Evolutionary conservation across 805 yeast genomes (phyloP), one percentile per base, ranked within the genome.

Genomic region (Suhomyces tanzawaensis): DNA sequence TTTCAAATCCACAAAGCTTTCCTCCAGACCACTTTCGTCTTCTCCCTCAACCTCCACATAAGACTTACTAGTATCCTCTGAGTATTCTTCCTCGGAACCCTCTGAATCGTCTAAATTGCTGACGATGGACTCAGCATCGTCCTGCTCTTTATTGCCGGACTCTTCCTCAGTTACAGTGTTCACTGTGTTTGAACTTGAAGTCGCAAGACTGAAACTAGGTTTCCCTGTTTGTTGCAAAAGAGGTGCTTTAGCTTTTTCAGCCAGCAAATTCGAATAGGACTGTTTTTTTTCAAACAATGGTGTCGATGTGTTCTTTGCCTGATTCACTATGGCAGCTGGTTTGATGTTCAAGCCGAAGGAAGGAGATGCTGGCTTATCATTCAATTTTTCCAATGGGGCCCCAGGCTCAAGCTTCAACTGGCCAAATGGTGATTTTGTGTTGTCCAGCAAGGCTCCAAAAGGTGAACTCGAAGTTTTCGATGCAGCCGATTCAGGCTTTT

Each of bases 381-480:
- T 21, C 23, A 21, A 21, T 21, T 21, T 21, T 9, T 9, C 23
- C 7, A 21, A 21, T 7, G 23, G 23, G 9, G 23, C 7, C 7
- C 8, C 9, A 21, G 23, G n/a, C n/a, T n/a, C n/a, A n/a, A n/a
- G n/a, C n/a, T 22, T 29, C 8, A n/a, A 4, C 15, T 26, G 23
- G 3, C 34, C 35, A 23, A 41, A 31, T n/a, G 40, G 29, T 14
- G 39, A 30, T 4, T 19, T 31, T 14, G 4, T 31, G 18, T 38
- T 12, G 5, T 7, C 37, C 15, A 9, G 23, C 23, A n/a, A 6
- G 32, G 48, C 19, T 40, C 49, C 37, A 50, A 55, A 38, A 43
- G 55, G 52, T 23, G 57, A 17, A n/a, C n/a, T n/a, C n/a, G n/a
- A n/a, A n/a, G n/a, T n/a, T n/a, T n/a, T n/a, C n/a, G n/a, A n/a